Evolutionary conservation across 805 yeast genomes (phyloP), one percentile per base, ranked within the genome.

Genomic region (Brettanomyces custersianus): DNA sequence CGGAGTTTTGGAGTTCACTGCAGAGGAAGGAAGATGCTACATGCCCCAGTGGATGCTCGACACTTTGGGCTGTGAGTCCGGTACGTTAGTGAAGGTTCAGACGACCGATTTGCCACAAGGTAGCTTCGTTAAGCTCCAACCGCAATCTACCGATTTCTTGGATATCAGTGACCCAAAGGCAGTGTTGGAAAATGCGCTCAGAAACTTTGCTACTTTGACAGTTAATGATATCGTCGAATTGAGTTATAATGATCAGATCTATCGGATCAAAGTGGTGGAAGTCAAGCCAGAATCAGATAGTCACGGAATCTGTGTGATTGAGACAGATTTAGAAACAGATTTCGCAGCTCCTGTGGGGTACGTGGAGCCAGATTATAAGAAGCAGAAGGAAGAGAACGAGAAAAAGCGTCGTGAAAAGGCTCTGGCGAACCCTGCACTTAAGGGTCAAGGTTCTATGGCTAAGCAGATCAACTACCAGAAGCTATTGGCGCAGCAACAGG

Each of bases 341-440:
- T 92, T 92, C 64, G 97, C 96, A 2, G 95, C 98, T 2, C 99
- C 99, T 0, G 95, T 90, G 4, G 99, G 99, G 0, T 92, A 92
- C 54, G 95, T 84, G 15, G 97, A 90, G 54, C 96, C 96, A 2
- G 87, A 83, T 43, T 74, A 73, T 41, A 59, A 65, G 36, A 52
- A 46, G 36, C 42, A 43, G 43, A 54, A 65, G 43, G 66, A 60
- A 38, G 74, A 75, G 15, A 57, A 60, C 30, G 57, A 40, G 20
- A 49, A 43, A 28, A 52, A 54, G 11, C 51, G 57, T n/a, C 59
- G 59, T 37, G 60, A 68, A 7, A 48, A 60, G 10, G 60, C 58
- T 6, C 52, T 68, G 21, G 57, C 64, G 9, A 51, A 51, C 5
- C 62, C 63, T 1, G 48, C 59, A 4, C 38, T 60, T 21, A 53